These are phyloP conservation scores for Phytophthora foliorum DNA, from an alignment of 352 stramenopile genomes.

Conservation along the genomic window DNA sequence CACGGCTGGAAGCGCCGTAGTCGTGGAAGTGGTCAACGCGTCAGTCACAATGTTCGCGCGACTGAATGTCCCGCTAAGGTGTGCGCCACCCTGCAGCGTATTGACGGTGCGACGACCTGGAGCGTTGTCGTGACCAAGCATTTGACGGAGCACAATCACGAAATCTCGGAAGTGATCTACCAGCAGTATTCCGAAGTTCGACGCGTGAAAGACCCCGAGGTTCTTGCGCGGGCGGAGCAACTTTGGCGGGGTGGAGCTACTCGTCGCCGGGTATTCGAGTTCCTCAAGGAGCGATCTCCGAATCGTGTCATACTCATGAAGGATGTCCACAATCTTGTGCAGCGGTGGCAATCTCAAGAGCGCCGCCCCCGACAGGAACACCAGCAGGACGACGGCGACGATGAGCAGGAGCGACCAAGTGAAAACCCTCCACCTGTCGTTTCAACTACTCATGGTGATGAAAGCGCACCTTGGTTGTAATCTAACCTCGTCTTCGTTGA, in stretches of 20 bases:
- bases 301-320: conserved; percentile 79
- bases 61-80: conserved; percentile 76
- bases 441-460: conserved; percentile 21
- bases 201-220: conserved; percentile 64
- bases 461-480: conserved; percentile 36
- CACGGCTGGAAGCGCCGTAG: conserved; percentile 82
- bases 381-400: conserved; percentile 2
- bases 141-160: conserved; percentile 77
- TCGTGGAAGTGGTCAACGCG: conserved; percentile 71
- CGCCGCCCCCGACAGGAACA: conserved; percentile 17
- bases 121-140: conserved; percentile 81
- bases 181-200: conserved; percentile 79
- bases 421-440: conserved; percentile 6
- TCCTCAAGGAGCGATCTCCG: conserved; percentile 69
- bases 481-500: conserved; percentile 15
- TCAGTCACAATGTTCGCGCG: conserved; percentile 75
- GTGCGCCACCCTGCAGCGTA: conserved; percentile 74
- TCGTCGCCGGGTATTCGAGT: conserved; percentile 77
- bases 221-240: conserved; percentile 65
- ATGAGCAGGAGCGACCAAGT: conserved; percentile 13
- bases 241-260: conserved; percentile 68
- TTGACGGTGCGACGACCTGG: conserved; percentile 45
- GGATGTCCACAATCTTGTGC: conserved; percentile 83
- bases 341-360: conserved; percentile 69
- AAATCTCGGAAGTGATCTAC: conserved; percentile 63